phyloP scores from a whole-genome alignment of 176 grass and related monocot species.

The Hsuehochloa calcarea region DNA sequence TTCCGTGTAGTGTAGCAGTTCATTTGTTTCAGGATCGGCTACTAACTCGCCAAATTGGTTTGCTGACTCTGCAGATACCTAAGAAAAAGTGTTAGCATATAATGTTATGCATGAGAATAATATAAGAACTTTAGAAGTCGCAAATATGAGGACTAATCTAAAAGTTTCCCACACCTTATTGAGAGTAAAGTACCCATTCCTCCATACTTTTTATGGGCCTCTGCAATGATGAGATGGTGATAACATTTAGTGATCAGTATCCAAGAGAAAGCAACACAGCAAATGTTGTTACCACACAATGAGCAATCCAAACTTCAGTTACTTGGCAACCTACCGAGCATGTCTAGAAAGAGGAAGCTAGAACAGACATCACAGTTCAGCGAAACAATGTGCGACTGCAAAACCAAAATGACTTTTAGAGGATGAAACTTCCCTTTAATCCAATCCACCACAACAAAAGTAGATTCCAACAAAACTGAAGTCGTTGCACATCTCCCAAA shows the following conservation, averaged over 20 bases:
- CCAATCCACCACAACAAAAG: neutral
- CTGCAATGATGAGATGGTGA: conserved; percentile 52
- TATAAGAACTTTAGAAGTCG: neutral
- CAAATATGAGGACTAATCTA: neutral
- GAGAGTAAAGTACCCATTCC: conserved; percentile 93
- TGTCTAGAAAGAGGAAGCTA: conserved; percentile 85
- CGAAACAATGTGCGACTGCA: conserved; percentile 92
- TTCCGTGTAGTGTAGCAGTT: conserved; percentile 79
- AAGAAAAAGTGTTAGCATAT: neutral
- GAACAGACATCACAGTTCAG: conserved; percentile 95
- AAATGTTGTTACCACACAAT: neutral
- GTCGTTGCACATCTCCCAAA: neutral
- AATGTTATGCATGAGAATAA: conserved; percentile 1
- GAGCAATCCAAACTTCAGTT: neutral
- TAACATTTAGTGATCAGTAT: conserved; percentile 7
- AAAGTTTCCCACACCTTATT: conserved; percentile 62
- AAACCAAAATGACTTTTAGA: conserved; percentile 29
- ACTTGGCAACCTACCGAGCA: conserved; percentile 71
- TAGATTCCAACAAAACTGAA: neutral
- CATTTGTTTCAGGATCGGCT: conserved; percentile 86
- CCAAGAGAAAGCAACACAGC: neutral
- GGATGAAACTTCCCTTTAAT: neutral
- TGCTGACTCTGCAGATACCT: conserved; percentile 95
- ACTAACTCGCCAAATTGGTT: conserved; percentile 97
- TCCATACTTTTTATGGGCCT: conserved; percentile 89